These are phyloP conservation scores for Candida sanyiensis DNA, from an alignment of 805 yeast genomes.

Conservation along the genomic window DNA sequence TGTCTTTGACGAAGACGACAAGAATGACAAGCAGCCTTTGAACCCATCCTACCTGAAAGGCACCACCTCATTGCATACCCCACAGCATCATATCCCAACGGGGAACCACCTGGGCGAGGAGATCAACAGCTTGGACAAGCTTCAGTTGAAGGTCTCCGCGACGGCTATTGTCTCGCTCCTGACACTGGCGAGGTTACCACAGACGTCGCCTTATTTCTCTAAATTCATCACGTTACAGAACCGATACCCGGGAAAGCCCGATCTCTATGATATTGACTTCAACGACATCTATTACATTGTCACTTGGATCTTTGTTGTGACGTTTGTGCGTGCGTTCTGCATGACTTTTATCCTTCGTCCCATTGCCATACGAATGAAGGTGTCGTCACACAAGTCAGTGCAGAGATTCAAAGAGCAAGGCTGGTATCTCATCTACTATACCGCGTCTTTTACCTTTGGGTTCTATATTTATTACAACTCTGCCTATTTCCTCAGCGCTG, in stretches of 20 bases:
- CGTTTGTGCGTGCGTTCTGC: conserved; percentile 52
- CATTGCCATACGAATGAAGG: conserved; percentile 41
- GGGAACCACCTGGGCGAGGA: conserved; percentile 9
- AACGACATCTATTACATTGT: conserved; percentile 51
- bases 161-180: conserved; percentile 19
- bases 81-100: neutral
- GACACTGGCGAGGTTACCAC: conserved; percentile 25
- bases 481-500: conserved; percentile 53
- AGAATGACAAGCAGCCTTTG: neutral
- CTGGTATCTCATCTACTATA: conserved; percentile 65
- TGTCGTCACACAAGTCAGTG: conserved; percentile 44
- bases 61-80: too few species aligned
- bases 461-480: conserved; percentile 50
- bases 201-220: conserved; percentile 24
- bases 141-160: conserved; percentile 27
- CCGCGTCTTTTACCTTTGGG: conserved; percentile 51
- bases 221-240: conserved; percentile 41
- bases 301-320: conserved; percentile 48
- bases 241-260: conserved; percentile 21
- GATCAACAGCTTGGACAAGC: conserved; percentile 21
- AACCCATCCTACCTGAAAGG: too few species aligned
- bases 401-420: conserved; percentile 83
- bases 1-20: conserved; percentile 1
- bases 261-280: conserved; percentile 46
- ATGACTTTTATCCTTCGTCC: conserved; percentile 58